Conservation (phyloP, 2,329 filamentous ascomycete species). For the Penicillium sp. region DNA sequence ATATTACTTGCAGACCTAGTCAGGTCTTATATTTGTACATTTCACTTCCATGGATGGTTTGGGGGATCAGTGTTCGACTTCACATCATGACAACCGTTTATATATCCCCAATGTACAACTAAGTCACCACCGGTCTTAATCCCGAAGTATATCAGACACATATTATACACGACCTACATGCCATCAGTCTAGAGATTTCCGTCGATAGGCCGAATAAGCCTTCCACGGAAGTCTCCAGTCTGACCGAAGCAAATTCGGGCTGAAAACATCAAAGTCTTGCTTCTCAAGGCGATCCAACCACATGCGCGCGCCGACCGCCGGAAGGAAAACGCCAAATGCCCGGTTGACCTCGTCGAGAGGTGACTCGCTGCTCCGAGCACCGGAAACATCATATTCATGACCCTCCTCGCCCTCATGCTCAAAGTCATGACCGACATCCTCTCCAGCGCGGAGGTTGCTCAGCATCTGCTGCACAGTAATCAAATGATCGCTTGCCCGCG, state of each 20-base stretch:
- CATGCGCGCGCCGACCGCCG: conserved; percentile 70
- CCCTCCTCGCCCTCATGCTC: conserved; percentile 80
- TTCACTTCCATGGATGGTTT: not conserved
- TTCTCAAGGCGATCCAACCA: conserved; percentile 77
- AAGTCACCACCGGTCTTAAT: not conserved
- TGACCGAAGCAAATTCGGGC: conserved; percentile 59
- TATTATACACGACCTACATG: conserved; percentile 15
- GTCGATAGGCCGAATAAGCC: conserved; percentile 60
- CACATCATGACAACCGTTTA: not conserved
- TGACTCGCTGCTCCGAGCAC: conserved; percentile 41
- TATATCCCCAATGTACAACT: not conserved
- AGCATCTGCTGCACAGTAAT: conserved; percentile 94
- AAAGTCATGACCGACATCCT: conserved; percentile 78
- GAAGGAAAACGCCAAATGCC: conserved; percentile 76
- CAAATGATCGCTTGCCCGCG: conserved; percentile 89
- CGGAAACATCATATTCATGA: conserved; percentile 48
- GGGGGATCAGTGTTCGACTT: not conserved
- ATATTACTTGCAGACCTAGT: not conserved
- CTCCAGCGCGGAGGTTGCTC: conserved; percentile 69
- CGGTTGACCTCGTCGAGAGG: conserved; percentile 56
- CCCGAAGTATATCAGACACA: conserved; percentile 10
- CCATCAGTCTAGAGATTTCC: conserved; percentile 47
- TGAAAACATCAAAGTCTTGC: conserved; percentile 78
- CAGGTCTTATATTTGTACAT: conserved; percentile 2
- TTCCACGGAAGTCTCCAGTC: conserved; percentile 88